Evolutionary conservation across 331 rosid species (phyloP), one percentile per base, ranked within the genome.

Genomic region (Quercus tomentella): DNA sequence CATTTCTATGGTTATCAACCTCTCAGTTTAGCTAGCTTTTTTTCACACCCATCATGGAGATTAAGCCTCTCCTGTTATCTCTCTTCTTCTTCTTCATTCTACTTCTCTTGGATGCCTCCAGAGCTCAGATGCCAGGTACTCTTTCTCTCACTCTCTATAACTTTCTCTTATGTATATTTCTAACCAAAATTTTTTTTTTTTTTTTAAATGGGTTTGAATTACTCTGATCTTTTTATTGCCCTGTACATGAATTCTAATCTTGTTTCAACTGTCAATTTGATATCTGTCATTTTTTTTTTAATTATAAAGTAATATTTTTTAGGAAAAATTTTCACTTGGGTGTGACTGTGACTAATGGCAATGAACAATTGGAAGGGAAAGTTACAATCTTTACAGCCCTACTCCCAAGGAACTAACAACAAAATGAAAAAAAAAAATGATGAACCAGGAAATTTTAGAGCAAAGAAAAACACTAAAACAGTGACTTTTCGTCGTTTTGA

Each of bases 41-140:
- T 84, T 67, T 3, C 81, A 57, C n/a, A 65, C 55, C 56, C 61
- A 73, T 76, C 77, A 89, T 92, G 97, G 90, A 75, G 82, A 26
- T 54, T 33, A 74, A 56, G 77, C 78, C 80, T 77, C 81, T 75
- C 81, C 80, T 80, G 2, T 56, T 52, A 54, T 79, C 74, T 79
- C 81, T 86, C 87, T 31, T 45, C 10, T 31, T 37, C 56, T 51
- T 86, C 63, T 31, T 45, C 14, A 45, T 86, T 22, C 70, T 83
- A 9, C 69, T 82, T 21, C 41, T 89, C 83, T 28, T 82, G 33
- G 79, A 41, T 73, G 70, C 75, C 33, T 87, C 92, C 51, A 83
- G 74, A 80, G 90, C 98, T 79, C 97, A 91, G 94, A 87, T 56
- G 86, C 93, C 88, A 83, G 98, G 92, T 89, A 73, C 41, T 71